These are phyloP conservation scores for Erysimum pusillum DNA, from an alignment of 441 rosid species.

Conservation along the genomic window DNA sequence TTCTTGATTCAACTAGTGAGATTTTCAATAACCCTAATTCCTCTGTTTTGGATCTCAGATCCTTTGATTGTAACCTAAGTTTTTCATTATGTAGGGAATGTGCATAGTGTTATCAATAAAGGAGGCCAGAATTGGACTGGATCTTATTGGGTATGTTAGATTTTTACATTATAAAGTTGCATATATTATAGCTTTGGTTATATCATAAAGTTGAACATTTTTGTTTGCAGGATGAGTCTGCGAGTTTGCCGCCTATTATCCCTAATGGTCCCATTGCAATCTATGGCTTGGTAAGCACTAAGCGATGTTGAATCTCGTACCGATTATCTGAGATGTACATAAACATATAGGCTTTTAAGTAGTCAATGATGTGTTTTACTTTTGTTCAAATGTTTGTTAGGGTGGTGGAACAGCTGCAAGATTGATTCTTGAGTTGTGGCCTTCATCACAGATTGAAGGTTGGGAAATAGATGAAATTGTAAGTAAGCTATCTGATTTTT, in stretches of 20 bases:
- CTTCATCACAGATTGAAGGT: constrained; percentile 75
- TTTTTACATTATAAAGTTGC: neutral
- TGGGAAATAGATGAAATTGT: constrained; percentile 90
- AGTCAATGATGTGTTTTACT: neutral
- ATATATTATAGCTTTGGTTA: neutral
- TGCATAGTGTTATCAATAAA: constrained; percentile 77
- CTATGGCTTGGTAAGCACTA: constrained; percentile 70
- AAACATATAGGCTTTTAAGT: no score
- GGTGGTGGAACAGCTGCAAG: constrained; percentile 94
- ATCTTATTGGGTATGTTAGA: constrained; percentile 75
- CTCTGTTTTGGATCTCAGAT: constrained; percentile 2
- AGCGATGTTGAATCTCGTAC: neutral
- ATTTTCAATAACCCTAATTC: neutral
- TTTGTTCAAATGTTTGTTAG: constrained; percentile 42
- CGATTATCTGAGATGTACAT: no score
- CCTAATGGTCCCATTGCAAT: constrained; percentile 84
- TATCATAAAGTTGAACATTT: neutral
- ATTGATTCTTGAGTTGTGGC: constrained; percentile 81
- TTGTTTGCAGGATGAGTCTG: constrained; percentile 74
- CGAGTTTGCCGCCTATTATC: constrained; percentile 69
- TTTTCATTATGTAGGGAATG: constrained; percentile 58
- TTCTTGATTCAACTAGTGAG: constrained; percentile 80
- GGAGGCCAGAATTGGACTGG: constrained; percentile 73
- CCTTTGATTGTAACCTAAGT: constrained; percentile 1
- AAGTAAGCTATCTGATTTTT: constrained; percentile 40